Evolutionary conservation across 192 early-diverging fungal genomes (phyloP).

Genomic region (Chytriomyces confervae): DNA sequence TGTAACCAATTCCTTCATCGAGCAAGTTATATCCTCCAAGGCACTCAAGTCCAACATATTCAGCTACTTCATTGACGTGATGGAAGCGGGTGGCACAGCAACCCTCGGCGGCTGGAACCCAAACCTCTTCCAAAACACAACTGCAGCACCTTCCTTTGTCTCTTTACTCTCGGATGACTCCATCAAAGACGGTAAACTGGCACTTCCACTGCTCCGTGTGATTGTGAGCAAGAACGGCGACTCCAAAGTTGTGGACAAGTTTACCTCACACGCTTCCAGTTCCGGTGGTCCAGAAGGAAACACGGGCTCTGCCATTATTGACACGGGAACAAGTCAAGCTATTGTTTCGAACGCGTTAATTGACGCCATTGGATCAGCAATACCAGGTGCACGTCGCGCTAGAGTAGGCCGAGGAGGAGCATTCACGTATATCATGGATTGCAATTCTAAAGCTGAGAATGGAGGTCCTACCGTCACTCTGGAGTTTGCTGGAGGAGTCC

Average conservation of each 20-base stretch:
- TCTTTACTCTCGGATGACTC: slow-evolving; percentile 10
- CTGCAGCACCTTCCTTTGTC: slow-evolving; percentile 1
- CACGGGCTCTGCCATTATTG: slow-evolving; percentile 24
- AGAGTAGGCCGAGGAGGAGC: neutral
- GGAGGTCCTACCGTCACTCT: neutral
- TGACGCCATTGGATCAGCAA: neutral
- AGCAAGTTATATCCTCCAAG: neutral
- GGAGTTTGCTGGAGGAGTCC: neutral
- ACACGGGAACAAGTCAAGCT: slow-evolving; percentile 23
- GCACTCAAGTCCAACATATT: neutral
- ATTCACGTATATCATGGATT: neutral
- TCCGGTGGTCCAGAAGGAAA: neutral
- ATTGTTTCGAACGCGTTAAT: slow-evolving; percentile 11
- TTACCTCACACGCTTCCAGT: slow-evolving; percentile 5
- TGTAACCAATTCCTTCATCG: slow-evolving; percentile 11
- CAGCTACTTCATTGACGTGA: neutral
- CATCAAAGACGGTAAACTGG: slow-evolving; percentile 1
- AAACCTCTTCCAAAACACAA: slow-evolving; percentile 5
- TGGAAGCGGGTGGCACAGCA: neutral
- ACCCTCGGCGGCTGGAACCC: neutral
- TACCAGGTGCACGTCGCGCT: neutral
- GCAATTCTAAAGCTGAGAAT: neutral
- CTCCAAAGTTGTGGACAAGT: slow-evolving; percentile 1
- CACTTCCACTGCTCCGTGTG: neutral
- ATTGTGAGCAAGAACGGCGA: neutral